Conservation (phyloP, 2,329 filamentous ascomycete species). For the Exophiala calicioides region DNA sequence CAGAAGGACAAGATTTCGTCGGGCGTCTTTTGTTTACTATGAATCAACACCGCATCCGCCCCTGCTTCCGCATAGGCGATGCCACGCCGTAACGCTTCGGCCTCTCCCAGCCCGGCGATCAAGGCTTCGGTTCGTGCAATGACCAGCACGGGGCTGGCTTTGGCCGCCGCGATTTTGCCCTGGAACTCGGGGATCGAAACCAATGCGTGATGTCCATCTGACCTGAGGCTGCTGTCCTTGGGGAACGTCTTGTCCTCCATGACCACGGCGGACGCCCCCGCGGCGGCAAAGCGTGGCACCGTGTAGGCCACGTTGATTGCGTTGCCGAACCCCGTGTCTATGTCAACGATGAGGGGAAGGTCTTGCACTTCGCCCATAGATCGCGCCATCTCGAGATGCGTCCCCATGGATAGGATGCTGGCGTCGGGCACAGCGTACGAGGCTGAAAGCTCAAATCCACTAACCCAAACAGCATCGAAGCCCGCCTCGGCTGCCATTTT, state of each 20-base stretch:
- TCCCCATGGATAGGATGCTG: slow-evolving; percentile 13
- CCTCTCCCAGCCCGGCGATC: slow-evolving; percentile 15
- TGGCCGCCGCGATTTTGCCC: slow-evolving; percentile 20
- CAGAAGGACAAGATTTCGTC: slow-evolving; percentile 22
- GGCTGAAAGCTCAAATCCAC: slow-evolving; percentile 21
- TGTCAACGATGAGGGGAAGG: slow-evolving; percentile 53
- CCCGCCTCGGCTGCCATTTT: slow-evolving; percentile 13
- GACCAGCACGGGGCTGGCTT: slow-evolving; percentile 13
- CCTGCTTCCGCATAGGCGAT: slow-evolving; percentile 17
- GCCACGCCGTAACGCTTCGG: slow-evolving; percentile 11
- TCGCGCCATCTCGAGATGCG: slow-evolving; percentile 14
- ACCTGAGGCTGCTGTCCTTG: slow-evolving; percentile 18
- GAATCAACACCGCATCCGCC: slow-evolving; percentile 19
- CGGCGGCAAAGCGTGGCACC: slow-evolving; percentile 51
- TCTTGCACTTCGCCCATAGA: slow-evolving; percentile 9
- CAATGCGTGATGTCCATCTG: slow-evolving; percentile 6
- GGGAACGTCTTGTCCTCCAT: slow-evolving; percentile 50
- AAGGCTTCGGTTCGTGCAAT: slow-evolving; percentile 20
- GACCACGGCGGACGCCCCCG: slow-evolving; percentile 57
- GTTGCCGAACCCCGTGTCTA: slow-evolving; percentile 57
- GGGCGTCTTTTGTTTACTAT: slow-evolving; percentile 18
- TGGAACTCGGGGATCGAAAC: slow-evolving; percentile 18
- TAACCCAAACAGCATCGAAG: slow-evolving; percentile 22
- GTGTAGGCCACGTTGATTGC: slow-evolving; percentile 50
- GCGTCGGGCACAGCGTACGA: slow-evolving; percentile 20